Percentiles rank a stretch among this genome's conserved stretches.
phyloP scores from a whole-genome alignment of 164 flowering plant species.

The Magnolia kwangsiensis region DNA sequence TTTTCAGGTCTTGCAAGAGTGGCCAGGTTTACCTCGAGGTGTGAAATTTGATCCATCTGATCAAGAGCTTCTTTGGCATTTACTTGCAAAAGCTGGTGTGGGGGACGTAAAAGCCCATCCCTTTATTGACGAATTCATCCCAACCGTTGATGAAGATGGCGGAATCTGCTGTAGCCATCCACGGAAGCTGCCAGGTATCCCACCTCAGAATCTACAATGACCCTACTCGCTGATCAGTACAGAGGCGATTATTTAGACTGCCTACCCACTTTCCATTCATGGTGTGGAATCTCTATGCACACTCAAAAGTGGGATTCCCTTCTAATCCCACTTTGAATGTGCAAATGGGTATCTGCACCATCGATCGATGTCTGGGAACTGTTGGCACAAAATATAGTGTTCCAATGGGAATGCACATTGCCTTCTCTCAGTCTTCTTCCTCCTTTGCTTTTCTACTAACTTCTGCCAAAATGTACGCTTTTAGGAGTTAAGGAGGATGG shows the following conservation, averaged over 20 bases:
- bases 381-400: too few relatives aligned
- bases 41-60: conserved; percentile 97
- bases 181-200: conserved; percentile 67
- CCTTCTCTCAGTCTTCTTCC: not conserved
- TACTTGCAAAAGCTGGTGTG: conserved; percentile 64
- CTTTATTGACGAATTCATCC: conserved; percentile 79
- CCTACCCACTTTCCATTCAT: not conserved
- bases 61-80: conserved; percentile 81
- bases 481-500: conserved; percentile 92
- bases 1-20: conserved; percentile 48
- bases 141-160: conserved; percentile 64
- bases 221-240: not conserved
- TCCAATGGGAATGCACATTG: not conserved
- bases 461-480: not conserved
- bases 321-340: not conserved
- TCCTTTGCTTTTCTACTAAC: not conserved
- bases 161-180: conserved; percentile 95
- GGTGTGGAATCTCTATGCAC: not conserved
- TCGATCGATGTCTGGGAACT: not conserved
- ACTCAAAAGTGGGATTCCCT: not conserved
- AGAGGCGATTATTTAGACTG: not conserved
- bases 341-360: not conserved
- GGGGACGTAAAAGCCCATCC: conserved; percentile 58
- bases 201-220: not conserved
- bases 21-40: conserved; percentile 95